These are phyloP conservation scores for Striga asiatica DNA, from an alignment of 257 asterid species.

Conservation along the genomic window DNA sequence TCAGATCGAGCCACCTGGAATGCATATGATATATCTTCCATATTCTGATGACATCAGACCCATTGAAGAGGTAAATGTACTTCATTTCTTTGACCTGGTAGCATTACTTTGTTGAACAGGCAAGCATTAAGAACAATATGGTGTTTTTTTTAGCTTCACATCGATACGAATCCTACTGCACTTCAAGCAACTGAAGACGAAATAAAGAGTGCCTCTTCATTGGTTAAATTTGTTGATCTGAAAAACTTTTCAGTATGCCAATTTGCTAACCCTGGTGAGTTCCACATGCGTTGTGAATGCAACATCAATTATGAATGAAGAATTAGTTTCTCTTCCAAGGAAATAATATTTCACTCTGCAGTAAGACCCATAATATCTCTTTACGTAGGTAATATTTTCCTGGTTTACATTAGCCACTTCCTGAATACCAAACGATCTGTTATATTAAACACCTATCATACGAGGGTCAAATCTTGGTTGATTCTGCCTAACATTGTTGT, in stretches of 20 bases:
- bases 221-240: conserved; percentile 69
- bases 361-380: neutral
- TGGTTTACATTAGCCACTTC: neutral
- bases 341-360: neutral
- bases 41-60: conserved; percentile 88
- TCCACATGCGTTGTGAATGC: conserved; percentile 12
- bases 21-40: conserved; percentile 94
- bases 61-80: conserved; percentile 64
- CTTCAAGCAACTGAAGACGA: conserved; percentile 81
- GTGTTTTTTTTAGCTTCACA: conserved; percentile 41
- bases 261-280: conserved; percentile 83
- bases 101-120: conserved; percentile 11
- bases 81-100: neutral
- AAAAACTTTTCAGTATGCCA: conserved; percentile 91
- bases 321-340: neutral
- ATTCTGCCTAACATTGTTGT: too few relatives aligned
- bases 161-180: conserved; percentile 28
- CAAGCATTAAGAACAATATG: conserved; percentile 10
- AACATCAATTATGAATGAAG: neutral
- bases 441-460: too few relatives aligned
- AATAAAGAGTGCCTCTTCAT: conserved; percentile 54
- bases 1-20: conserved; percentile 98
- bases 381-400: neutral
- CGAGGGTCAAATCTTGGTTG: too few relatives aligned
- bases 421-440: neutral